Percentiles rank a stretch among this genome's conserved stretches.
Conservation (phyloP, 2,329 filamentous ascomycete genomes). For the Fusarium subglutinans region DNA sequence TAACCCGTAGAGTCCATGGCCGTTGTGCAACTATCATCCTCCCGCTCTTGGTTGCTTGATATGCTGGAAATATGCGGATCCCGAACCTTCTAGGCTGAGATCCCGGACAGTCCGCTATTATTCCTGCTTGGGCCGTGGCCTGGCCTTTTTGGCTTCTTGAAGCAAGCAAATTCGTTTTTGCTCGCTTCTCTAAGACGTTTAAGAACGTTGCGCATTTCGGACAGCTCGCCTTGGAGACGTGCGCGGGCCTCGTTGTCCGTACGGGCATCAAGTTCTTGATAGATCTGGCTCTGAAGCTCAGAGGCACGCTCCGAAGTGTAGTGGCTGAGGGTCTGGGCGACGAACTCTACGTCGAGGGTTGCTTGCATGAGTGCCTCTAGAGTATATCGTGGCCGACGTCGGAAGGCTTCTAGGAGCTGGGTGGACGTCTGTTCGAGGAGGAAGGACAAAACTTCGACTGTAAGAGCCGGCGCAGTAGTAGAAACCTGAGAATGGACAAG, state of each 20-base stretch:
- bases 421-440: slow-evolving; percentile 83
- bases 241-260: slow-evolving; percentile 88
- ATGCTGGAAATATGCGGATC: slow-evolving; percentile 1
- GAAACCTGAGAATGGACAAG: slow-evolving; percentile 91
- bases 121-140: slow-evolving; percentile 46
- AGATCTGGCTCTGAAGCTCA: slow-evolving; percentile 87
- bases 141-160: slow-evolving; percentile 69
- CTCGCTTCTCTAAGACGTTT: slow-evolving; percentile 85
- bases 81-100: slow-evolving; percentile 41
- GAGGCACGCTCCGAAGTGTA: slow-evolving; percentile 87
- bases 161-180: slow-evolving; percentile 88
- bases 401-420: slow-evolving; percentile 85
- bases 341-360: slow-evolving; percentile 95
- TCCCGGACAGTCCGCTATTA: slow-evolving; percentile 42
- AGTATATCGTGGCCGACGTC: slow-evolving; percentile 72
- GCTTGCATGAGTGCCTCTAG: slow-evolving; percentile 93
- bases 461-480: slow-evolving; percentile 79
- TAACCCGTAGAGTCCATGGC: slow-evolving; percentile 3
- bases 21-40: slow-evolving; percentile 1
- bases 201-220: slow-evolving; percentile 86
- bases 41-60: slow-evolving; percentile 3
- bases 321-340: slow-evolving; percentile 89
- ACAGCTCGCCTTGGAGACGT: slow-evolving; percentile 84
- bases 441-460: slow-evolving; percentile 83
- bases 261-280: slow-evolving; percentile 86